Conservation (phyloP, 331 rosid genomes). For the Dryas integrifolia region DNA sequence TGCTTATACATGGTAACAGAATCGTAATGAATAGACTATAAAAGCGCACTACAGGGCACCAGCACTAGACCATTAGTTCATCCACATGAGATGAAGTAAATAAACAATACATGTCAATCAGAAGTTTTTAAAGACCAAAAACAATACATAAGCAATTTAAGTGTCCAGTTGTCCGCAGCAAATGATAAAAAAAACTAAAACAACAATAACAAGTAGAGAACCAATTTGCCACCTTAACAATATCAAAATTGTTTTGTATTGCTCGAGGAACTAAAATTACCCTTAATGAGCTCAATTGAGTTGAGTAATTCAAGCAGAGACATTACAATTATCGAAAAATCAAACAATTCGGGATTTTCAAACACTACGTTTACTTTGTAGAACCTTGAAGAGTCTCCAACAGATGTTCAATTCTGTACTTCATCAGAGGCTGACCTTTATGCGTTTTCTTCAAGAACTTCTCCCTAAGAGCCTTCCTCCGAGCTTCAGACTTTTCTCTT, state of each 20-base stretch:
- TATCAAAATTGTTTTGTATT: conserved; percentile 4
- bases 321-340: not conserved
- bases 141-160: not conserved
- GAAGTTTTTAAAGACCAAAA: too few species aligned
- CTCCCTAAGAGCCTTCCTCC: conserved; percentile 50
- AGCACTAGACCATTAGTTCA: too few species aligned
- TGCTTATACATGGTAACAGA: too few species aligned
- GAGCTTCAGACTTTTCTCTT: conserved; percentile 52
- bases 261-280: not conserved
- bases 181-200: not conserved
- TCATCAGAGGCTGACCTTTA: conserved; percentile 82
- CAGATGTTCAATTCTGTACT: conserved; percentile 70
- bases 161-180: not conserved
- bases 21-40: too few species aligned
- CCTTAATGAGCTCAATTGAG: not conserved
- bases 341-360: conserved; percentile 11
- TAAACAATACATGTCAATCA: not conserved
- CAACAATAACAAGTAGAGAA: not conserved
- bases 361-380: conserved; percentile 10
- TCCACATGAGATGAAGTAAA: too few species aligned
- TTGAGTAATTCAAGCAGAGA: conserved; percentile 4
- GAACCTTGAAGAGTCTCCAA: conserved; percentile 65
- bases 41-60: too few species aligned
- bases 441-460: conserved; percentile 67
- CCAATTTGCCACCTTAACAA: not conserved